A percentile compares a stretch with the other conserved stretches of the same genome.
Conservation (phyloP, 139 green algal species). For the Tetradesmus obliquus region DNA sequence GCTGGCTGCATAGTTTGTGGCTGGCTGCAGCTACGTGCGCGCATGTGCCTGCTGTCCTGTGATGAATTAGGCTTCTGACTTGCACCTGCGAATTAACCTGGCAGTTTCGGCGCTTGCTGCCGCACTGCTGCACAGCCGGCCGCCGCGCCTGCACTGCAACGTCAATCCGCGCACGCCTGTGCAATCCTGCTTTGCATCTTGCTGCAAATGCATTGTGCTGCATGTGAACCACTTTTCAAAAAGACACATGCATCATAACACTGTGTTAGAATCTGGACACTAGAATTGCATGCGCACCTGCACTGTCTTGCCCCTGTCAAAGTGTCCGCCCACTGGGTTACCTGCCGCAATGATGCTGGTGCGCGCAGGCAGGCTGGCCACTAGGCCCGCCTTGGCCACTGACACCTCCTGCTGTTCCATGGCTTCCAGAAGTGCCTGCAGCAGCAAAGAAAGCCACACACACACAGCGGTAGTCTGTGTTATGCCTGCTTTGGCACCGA, state of each 20-base stretch:
- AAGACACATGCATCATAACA: no score
- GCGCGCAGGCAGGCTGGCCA: slow-evolving; percentile 87
- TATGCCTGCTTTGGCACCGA: slow-evolving; percentile 83
- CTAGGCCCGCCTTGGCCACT: slow-evolving; percentile 94
- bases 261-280: no score
- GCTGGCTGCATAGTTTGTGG: no score
- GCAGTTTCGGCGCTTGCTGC: no score
- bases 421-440: slow-evolving; percentile 86
- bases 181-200: no score
- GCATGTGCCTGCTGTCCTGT: no score
- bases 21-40: no score
- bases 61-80: no score
- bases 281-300: background rate
- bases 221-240: background rate
- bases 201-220: background rate
- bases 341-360: slow-evolving; percentile 93
- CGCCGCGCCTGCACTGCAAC: no score
- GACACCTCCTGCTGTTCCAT: slow-evolving; percentile 95
- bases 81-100: no score
- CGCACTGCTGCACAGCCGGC: no score
- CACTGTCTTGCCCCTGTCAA: slow-evolving; percentile 75
- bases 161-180: no score
- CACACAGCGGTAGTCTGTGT: background rate
- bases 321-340: slow-evolving; percentile 90
- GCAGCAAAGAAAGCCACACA: background rate